A percentile compares a stretch with the other conserved stretches of the same genome.
Evolutionary conservation across 495 filamentous ascomycete species (phyloP).

Genomic region (Hypoxylon trugodes): DNA sequence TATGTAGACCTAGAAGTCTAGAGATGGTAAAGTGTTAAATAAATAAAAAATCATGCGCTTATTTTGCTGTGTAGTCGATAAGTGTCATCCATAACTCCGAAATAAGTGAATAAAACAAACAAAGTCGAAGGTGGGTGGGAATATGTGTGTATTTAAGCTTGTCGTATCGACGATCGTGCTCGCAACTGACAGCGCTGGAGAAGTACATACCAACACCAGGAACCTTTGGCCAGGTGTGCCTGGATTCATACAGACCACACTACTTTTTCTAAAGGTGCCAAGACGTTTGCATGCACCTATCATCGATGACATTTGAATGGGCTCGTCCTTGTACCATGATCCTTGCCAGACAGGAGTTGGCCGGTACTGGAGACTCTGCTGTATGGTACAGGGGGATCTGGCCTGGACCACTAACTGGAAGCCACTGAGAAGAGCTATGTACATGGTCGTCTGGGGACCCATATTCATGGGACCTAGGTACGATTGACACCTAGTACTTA

Average conservation of each 20-base stretch:
- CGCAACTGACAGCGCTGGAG: conserved; percentile 26
- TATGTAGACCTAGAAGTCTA: conserved; percentile 28
- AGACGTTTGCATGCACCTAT: conserved; percentile 30
- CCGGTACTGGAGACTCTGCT: conserved; percentile 12
- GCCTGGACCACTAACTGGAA: too few relatives aligned
- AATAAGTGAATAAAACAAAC: conserved; percentile 3
- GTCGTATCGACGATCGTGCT: conserved; percentile 37
- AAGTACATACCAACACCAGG: conserved; percentile 37
- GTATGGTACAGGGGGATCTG: too few relatives aligned
- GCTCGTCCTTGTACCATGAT: conserved; percentile 40
- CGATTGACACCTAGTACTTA: conserved; percentile 30
- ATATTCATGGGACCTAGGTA: conserved; percentile 32
- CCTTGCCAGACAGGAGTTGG: conserved; percentile 40
- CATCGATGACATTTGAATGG: conserved; percentile 34
- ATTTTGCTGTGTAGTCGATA: conserved; percentile 1
- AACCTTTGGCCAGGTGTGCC: conserved; percentile 39
- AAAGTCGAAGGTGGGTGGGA: conserved; percentile 30
- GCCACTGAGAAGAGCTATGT: not conserved
- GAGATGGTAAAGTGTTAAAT: not conserved
- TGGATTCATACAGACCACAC: conserved; percentile 37
- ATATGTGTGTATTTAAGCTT: conserved; percentile 39
- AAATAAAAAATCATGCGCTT: not conserved
- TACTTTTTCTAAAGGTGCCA: conserved; percentile 30
- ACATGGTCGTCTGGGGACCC: conserved; percentile 16
- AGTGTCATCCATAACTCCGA: conserved; percentile 10